Base-by-base conservation (phyloP, 139 green algal species). In the Chlorella vulgaris region DNA sequence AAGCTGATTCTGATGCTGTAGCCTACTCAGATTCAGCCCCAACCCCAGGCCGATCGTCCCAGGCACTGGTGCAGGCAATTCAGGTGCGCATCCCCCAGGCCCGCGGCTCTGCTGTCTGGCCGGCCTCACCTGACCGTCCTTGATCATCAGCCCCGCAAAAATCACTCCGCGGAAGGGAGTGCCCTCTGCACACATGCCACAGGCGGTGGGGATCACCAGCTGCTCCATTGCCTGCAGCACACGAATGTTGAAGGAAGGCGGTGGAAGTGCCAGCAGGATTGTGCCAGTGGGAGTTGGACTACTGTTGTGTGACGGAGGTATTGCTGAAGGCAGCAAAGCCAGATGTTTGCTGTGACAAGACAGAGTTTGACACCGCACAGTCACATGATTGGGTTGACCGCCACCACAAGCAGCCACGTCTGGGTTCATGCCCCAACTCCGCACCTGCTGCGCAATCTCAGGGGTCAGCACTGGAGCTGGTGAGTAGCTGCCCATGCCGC, bases 91-190 rank as follows among this genome's bases (percentile, higher is more conserved):
- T n/a, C n/a, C n/a, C n/a, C n/a, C n/a, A n/a, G n/a, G n/a, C n/a
- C n/a, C n/a, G n/a, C n/a, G n/a, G n/a, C n/a, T n/a, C n/a, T n/a
- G n/a, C n/a, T n/a, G n/a, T n/a, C n/a, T n/a, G n/a, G n/a, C n/a
- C n/a, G n/a, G n/a, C 1, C 82, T 7, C 55, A 93, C 91, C 86
- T 91, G 91, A 28, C 87, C 89, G 39, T 94, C 86, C 53, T 97
- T 91, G 85, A 99, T 96, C 97, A 99, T 99, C 15, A 99, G 90
- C 13, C 97, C 97, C 1, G 96, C 96, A 89, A 98, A 99, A 28
- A 99, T 85, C 28, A 98, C 93, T 33, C 97, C 97, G 4, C 83
- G 73, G 86, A 97, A 99, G 5, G 94, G 95, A 10, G 43, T 80
- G 8, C 96, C 95, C 86, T 97, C 91, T 1, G 86, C 86, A 40